A percentile compares a stretch with the other conserved stretches of the same genome.
Conservation (phyloP, 2,329 filamentous ascomycete genomes). For the Aspergillus calidoustus region DNA sequence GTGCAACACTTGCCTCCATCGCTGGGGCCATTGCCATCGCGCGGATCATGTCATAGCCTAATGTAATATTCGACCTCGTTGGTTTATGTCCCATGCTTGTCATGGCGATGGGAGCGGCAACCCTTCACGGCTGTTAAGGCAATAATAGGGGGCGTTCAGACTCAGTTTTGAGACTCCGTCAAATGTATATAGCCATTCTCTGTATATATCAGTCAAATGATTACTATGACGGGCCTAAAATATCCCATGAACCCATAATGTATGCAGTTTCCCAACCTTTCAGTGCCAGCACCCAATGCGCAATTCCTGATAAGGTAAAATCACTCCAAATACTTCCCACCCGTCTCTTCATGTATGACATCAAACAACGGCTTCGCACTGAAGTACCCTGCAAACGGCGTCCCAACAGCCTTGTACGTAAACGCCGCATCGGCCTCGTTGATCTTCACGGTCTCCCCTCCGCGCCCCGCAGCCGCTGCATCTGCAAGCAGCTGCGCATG, state of each 20-base stretch:
- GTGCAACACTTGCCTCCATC: background rate
- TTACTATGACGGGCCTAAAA: background rate
- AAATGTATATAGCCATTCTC: background rate
- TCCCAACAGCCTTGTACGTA: conserved; percentile 70
- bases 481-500: conserved; percentile 59
- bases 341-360: conserved; percentile 65
- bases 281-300: background rate
- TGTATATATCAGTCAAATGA: background rate
- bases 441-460: conserved; percentile 69
- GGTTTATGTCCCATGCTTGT: background rate
- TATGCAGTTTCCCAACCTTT: background rate
- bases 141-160: background rate
- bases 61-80: background rate
- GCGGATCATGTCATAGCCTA: background rate
- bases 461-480: conserved; percentile 60
- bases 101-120: too few relatives aligned
- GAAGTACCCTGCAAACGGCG: conserved; percentile 68
- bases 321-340: conserved; percentile 56
- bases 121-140: background rate
- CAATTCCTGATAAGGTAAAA: background rate
- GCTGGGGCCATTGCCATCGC: background rate
- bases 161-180: background rate
- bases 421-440: conserved; percentile 69
- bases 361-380: conserved; percentile 74
- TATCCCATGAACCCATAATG: background rate